These are phyloP conservation scores for Hypomontagnella submonticulosa DNA, from an alignment of 495 filamentous ascomycete species.

Conservation along the genomic window DNA sequence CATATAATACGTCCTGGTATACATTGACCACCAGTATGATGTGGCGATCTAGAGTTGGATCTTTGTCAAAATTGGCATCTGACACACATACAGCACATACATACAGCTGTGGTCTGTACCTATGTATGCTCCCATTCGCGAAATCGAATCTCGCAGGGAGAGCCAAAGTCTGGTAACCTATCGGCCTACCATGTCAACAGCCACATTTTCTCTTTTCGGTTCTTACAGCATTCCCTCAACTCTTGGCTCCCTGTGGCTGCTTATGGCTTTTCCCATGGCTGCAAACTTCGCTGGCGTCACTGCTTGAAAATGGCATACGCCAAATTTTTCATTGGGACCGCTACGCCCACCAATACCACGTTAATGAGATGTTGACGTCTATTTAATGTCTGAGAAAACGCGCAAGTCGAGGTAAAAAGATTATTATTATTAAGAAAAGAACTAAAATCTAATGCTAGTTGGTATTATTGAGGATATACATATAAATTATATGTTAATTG, in stretches of 20 bases:
- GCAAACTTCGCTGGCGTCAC: conserved; percentile 19
- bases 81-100: conserved; percentile 18
- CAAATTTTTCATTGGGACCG: background rate
- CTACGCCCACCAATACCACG: conserved; percentile 21
- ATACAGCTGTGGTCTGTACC: conserved; percentile 2
- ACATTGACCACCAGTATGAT: conserved; percentile 25
- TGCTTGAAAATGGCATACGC: conserved; percentile 13
- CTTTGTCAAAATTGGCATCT: conserved; percentile 10
- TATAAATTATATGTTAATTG: too few species aligned
- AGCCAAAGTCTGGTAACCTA: conserved; percentile 32
- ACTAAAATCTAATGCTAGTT: too few species aligned
- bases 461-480: too few species aligned
- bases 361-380: background rate
- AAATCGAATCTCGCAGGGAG: conserved; percentile 37
- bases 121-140: conserved; percentile 32
- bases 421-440: too few species aligned
- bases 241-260: conserved; percentile 14
- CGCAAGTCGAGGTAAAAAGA: too few species aligned
- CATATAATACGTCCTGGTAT: conserved; percentile 24
- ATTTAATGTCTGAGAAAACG: conserved; percentile 19
- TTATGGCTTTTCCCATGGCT: conserved; percentile 10
- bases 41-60: conserved; percentile 41
- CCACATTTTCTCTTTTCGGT: conserved; percentile 33
- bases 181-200: conserved; percentile 22
- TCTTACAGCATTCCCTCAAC: conserved; percentile 13